Percentiles rank a stretch among this genome's conserved stretches.
Evolutionary conservation across 2,329 filamentous ascomycete species (phyloP).

Genomic region (Hypomyces rosellus): DNA sequence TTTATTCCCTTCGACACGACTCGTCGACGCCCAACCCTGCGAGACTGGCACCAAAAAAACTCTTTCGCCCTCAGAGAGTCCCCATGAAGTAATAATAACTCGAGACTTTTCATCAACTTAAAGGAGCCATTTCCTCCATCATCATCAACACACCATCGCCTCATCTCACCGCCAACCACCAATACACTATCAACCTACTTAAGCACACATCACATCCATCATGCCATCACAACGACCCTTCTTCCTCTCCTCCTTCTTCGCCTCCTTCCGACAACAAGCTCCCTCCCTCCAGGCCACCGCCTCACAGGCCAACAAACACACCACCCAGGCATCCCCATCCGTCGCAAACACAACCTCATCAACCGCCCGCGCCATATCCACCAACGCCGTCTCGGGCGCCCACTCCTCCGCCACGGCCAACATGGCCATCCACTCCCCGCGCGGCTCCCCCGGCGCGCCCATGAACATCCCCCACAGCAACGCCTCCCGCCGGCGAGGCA

Average conservation of each 20-base stretch:
- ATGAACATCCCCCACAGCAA: slow-evolving; percentile 36
- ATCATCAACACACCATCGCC: not conserved
- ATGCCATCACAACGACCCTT: slow-evolving; percentile 51
- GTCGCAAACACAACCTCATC: slow-evolving; percentile 17
- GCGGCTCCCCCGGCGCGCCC: slow-evolving; percentile 18
- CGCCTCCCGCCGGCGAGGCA: slow-evolving; percentile 51
- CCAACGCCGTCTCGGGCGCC: slow-evolving; percentile 18
- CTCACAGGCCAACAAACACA: slow-evolving; percentile 32
- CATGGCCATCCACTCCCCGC: slow-evolving; percentile 25
- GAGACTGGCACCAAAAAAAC: no score
- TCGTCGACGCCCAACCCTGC: no score
- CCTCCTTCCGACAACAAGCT: slow-evolving; percentile 46
- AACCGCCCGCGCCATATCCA: slow-evolving; percentile 18
- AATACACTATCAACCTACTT: not conserved
- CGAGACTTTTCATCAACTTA: no score
- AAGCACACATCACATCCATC: slow-evolving; percentile 1
- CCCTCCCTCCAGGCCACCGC: slow-evolving; percentile 28
- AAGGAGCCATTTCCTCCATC: no score
- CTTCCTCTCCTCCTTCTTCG: slow-evolving; percentile 51
- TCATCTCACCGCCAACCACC: not conserved
- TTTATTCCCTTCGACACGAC: no score
- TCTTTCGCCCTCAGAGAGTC: no score
- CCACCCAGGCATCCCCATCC: slow-evolving; percentile 21
- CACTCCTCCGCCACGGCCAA: slow-evolving; percentile 19
- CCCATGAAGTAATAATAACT: no score